Evolutionary conservation across 148 eudicot genomes (phyloP).

Genomic region (Euryodendron excelsum): DNA sequence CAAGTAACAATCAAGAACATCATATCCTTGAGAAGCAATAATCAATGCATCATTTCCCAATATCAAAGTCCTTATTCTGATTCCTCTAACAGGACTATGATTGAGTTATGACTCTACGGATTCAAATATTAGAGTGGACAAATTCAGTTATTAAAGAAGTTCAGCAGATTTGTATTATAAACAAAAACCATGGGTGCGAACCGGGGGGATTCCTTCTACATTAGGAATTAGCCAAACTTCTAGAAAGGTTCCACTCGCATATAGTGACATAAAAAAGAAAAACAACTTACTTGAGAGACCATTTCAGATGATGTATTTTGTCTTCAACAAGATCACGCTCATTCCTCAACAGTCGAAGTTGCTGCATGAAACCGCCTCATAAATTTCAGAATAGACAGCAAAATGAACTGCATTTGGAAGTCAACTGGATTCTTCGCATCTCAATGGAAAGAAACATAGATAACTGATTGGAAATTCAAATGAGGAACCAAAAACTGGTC

Average conservation of each 20-base stretch:
- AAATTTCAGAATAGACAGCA: not conserved
- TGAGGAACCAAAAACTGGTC: not conserved
- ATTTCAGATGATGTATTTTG: slow-evolving; percentile 72
- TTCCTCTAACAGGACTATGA: not conserved
- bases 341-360: slow-evolving; percentile 70
- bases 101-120: not conserved
- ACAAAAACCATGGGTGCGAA: not conserved
- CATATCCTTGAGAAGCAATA: not conserved
- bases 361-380: slow-evolving; percentile 37
- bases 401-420: not conserved
- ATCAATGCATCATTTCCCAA: not conserved
- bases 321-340: slow-evolving; percentile 83
- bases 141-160: not conserved
- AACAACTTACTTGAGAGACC: slow-evolving; percentile 40
- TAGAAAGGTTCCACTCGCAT: not conserved
- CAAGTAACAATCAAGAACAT: not conserved
- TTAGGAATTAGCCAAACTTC: not conserved
- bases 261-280: not conserved
- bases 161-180: not conserved
- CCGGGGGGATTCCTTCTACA: not conserved
- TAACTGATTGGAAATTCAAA: not conserved
- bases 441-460: not conserved
- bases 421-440: not conserved
- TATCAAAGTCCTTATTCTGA: not conserved
- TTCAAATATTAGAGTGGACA: not conserved